A percentile compares a stretch with the other conserved stretches of the same genome.
Evolutionary conservation across 768 basidiomycete genomes (phyloP).

Genomic region (Panaeolus papilionaceus): DNA sequence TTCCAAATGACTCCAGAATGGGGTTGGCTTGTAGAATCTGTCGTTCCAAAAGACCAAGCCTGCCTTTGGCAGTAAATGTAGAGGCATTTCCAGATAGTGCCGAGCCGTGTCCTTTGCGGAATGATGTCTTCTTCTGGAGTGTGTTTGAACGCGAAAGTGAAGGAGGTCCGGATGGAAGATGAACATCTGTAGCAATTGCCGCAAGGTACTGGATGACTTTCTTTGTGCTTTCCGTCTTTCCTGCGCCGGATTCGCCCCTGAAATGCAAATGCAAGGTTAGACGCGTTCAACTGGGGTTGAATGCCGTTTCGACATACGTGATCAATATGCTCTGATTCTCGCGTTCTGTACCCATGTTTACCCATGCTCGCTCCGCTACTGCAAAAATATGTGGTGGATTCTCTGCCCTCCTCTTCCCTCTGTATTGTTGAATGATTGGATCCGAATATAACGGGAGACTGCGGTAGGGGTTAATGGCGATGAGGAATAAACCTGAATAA

Average conservation of each 20-base stretch:
- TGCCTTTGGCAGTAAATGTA: slow-evolving; percentile 65
- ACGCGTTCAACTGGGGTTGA: slow-evolving; percentile 9
- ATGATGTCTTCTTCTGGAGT: slow-evolving; percentile 64
- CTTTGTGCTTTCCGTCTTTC: slow-evolving; percentile 99
- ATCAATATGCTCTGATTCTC: slow-evolving; percentile 99
- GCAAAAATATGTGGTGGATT: slow-evolving; percentile 97
- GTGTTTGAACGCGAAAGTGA: slow-evolving; percentile 76
- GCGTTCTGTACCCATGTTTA: slow-evolving; percentile 96
- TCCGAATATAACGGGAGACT: slow-evolving; percentile 90
- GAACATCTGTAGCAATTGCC: slow-evolving; percentile 88
- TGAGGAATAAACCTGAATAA: slow-evolving; percentile 95
- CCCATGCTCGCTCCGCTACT: slow-evolving; percentile 97
- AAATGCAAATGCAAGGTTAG: neutral
- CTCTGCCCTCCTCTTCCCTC: slow-evolving; percentile 86
- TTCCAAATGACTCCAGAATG: slow-evolving; percentile 96
- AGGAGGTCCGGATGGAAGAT: slow-evolving; percentile 50
- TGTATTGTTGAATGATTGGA: slow-evolving; percentile 88
- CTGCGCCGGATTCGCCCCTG: slow-evolving; percentile 98
- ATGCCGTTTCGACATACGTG: slow-evolving; percentile 66
- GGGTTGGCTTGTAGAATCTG: slow-evolving; percentile 99
- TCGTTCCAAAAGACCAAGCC: slow-evolving; percentile 88
- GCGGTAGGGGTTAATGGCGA: slow-evolving; percentile 98
- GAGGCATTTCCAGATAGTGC: slow-evolving; percentile 51
- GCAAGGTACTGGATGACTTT: slow-evolving; percentile 99
- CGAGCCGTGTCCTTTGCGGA: slow-evolving; percentile 58